These are phyloP conservation scores for Fusarium floridanum DNA, from an alignment of 2,329 filamentous ascomycete genomes.

Conservation along the genomic window DNA sequence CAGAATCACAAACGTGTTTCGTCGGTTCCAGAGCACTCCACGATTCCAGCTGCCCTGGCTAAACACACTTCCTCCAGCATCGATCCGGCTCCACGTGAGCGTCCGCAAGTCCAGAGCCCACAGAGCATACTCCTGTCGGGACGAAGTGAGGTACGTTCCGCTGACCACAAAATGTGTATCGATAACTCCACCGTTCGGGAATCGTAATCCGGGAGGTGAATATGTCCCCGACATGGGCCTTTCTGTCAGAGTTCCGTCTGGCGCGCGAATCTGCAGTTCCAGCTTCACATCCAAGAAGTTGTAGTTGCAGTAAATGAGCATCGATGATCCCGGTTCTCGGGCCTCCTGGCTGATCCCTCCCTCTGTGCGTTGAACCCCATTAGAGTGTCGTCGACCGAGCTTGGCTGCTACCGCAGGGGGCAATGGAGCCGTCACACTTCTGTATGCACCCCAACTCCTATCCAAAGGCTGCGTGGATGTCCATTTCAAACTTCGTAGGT, in stretches of 20 bases:
- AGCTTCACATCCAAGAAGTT: slow-evolving; percentile 98
- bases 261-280: slow-evolving; percentile 87
- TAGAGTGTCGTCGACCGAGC: slow-evolving; percentile 71
- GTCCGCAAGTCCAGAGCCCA: slow-evolving; percentile 94
- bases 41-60: slow-evolving; percentile 98
- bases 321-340: slow-evolving; percentile 73
- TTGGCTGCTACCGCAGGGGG: slow-evolving; percentile 73
- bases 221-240: slow-evolving; percentile 89
- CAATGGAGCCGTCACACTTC: slow-evolving; percentile 92
- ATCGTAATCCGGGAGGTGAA: slow-evolving; percentile 91
- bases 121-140: slow-evolving; percentile 96
- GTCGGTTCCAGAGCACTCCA: slow-evolving; percentile 90
- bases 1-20: slow-evolving; percentile 95
- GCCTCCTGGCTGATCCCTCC: slow-evolving; percentile 64
- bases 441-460: slow-evolving; percentile 94
- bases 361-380: slow-evolving; percentile 57
- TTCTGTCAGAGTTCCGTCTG: slow-evolving; percentile 87
- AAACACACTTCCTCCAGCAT: slow-evolving; percentile 93
- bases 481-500: slow-evolving; percentile 94
- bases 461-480: slow-evolving; percentile 88
- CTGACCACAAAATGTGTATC: slow-evolving; percentile 98
- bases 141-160: slow-evolving; percentile 96
- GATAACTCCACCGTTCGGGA: slow-evolving; percentile 95
- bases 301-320: slow-evolving; percentile 99
- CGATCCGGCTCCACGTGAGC: slow-evolving; percentile 94